A percentile compares a stretch with the other conserved stretches of the same genome.
phyloP scores from a whole-genome alignment of 2,329 filamentous ascomycete genomes.

The Paecilomyces fulvus region DNA sequence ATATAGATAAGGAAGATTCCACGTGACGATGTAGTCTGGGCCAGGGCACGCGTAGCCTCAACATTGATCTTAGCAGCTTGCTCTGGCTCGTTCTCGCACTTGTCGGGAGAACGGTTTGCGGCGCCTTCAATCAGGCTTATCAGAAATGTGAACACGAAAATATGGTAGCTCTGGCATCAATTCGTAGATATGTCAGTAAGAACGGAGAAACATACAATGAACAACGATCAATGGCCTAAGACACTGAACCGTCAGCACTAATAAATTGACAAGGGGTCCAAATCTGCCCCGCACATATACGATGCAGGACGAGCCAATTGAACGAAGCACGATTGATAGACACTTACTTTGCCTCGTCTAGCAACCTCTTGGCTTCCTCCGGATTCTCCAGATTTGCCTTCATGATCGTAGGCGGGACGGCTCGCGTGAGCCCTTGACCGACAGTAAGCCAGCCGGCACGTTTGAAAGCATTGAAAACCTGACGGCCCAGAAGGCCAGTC shows the following conservation, averaged over 20 bases:
- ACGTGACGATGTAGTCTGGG: slow-evolving; percentile 54
- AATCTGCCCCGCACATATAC: not conserved
- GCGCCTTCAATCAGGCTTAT: slow-evolving; percentile 49
- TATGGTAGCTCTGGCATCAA: slow-evolving; percentile 6
- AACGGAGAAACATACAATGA: slow-evolving; percentile 54
- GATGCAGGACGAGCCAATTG: not conserved
- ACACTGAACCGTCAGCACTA: not conserved
- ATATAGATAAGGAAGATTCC: slow-evolving; percentile 49
- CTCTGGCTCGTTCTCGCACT: slow-evolving; percentile 70
- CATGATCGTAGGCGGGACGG: slow-evolving; percentile 59
- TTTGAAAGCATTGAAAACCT: slow-evolving; percentile 65
- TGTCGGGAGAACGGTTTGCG: slow-evolving; percentile 80
- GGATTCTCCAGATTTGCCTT: slow-evolving; percentile 45
- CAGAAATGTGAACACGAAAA: not conserved
- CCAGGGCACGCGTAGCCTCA: slow-evolving; percentile 58
- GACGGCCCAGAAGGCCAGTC: slow-evolving; percentile 72
- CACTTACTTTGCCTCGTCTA: slow-evolving; percentile 46
- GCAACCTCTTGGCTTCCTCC: slow-evolving; percentile 36
- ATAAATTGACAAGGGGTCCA: not conserved
- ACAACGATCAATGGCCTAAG: slow-evolving; percentile 65
- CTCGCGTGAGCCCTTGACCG: slow-evolving; percentile 66
- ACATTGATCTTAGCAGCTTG: slow-evolving; percentile 69
- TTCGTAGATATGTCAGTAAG: not conserved
- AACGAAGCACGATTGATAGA: too few species aligned
- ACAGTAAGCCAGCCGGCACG: slow-evolving; percentile 59